Evolutionary conservation across 345 rosid species (phyloP), one percentile per base, ranked within the genome.

Genomic region (Populus deltoides): DNA sequence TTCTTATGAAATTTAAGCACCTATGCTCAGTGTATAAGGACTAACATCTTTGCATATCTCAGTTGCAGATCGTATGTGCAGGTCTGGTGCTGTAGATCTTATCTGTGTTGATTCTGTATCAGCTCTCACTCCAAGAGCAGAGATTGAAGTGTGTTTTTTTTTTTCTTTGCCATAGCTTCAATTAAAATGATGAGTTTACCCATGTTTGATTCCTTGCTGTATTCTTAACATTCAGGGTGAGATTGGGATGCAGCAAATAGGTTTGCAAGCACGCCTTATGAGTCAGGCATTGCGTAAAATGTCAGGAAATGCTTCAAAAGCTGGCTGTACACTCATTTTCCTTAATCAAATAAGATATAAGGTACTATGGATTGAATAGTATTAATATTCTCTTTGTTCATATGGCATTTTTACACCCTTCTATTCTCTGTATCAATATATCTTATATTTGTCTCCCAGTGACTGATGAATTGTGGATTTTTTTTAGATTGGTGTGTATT

Each of bases 241-340:
- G 88, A 95, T 95, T 62, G 99, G 99, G 80, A 95, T 93, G 99
- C 99, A 93, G 87, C 98, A 95, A 86, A 95, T 95, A 87, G 99
- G 99, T 7, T 81, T 93, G 88, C 99, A 95, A 87, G 99, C 99
- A 41, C 98, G 99, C 45, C 94, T 93, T 45, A 95, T 95, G 98
- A 95, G 99, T 86, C 99, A 95, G 88, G 99, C 99, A 77, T 81
- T 95, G 85, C 98, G 97, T 78, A 95, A 93, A 87, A 95, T 95
- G 99, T 93, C 99, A 47, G 99, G 99, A 86, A 95, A 95, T 81
- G 98, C 98, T 73, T 95, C 99, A n/a, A 95, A 95, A 89, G 99
- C 99, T 89, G 92, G 98, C 55, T 95, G 98, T 75, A 95, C 98
- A 18, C 92, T 95, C 75, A 91, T 95, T 76, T 95, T 95, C 82